Conservation (phyloP, 2,329 filamentous ascomycete genomes). For the Metarhizium robertsii region DNA sequence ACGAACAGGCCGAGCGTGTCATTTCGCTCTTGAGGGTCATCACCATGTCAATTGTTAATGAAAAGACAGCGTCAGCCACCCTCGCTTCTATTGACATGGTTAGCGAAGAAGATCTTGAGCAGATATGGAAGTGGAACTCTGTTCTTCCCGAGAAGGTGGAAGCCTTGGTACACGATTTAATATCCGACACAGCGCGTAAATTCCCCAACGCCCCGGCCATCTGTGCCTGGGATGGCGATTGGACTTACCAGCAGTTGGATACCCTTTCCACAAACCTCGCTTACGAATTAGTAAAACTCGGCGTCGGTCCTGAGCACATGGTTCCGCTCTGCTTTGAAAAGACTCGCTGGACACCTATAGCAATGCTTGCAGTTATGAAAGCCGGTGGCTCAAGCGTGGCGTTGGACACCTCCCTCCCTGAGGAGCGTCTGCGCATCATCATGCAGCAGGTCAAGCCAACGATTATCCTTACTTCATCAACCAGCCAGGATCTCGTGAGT, state of each 20-base stretch:
- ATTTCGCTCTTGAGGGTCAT: background rate
- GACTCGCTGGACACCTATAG: constrained; percentile 11
- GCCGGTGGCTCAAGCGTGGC: constrained; percentile 16
- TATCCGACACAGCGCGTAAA: background rate
- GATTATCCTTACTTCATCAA: constrained; percentile 6
- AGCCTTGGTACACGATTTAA: background rate
- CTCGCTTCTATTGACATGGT: background rate
- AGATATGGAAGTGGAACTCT: background rate
- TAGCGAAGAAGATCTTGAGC: background rate
- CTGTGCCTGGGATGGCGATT: constrained; percentile 3
- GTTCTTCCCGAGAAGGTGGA: background rate
- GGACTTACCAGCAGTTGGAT: constrained; percentile 7
- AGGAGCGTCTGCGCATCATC: background rate
- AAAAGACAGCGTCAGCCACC: background rate
- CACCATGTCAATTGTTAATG: constrained; percentile 1
- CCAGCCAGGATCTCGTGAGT: background rate
- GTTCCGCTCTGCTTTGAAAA: constrained; percentile 9
- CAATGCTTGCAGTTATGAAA: constrained; percentile 16
- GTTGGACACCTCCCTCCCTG: constrained; percentile 13
- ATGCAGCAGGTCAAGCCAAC: background rate
- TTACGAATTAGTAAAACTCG: background rate
- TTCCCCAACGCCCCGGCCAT: constrained; percentile 1
- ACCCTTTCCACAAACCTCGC: background rate
- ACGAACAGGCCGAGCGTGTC: background rate
- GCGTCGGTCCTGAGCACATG: background rate